phyloP scores from a whole-genome alignment of 164 flowering plant species.

The Aristolochia californica region DNA sequence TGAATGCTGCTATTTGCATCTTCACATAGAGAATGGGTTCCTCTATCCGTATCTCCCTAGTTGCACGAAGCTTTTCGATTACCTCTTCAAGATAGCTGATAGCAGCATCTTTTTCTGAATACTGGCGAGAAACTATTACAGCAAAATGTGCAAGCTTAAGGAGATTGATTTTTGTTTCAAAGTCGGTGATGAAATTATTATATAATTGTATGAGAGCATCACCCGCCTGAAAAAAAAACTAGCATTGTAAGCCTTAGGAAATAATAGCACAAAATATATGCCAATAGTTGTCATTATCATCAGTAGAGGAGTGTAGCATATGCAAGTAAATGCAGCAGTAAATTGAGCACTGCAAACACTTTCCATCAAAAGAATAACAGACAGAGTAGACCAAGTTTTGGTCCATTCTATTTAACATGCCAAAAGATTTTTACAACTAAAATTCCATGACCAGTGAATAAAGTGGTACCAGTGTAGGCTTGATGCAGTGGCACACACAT shows the following conservation, averaged over 20 bases:
- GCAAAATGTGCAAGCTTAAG: conserved; percentile 97
- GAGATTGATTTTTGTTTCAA: conserved; percentile 95
- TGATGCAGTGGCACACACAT: too few species aligned
- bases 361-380: too few species aligned
- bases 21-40: conserved; percentile 79
- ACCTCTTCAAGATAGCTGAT: conserved; percentile 74
- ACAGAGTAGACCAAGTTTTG: too few species aligned
- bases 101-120: conserved; percentile 79
- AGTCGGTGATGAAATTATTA: conserved; percentile 86
- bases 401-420: too few species aligned
- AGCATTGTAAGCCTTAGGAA: too few species aligned
- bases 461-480: too few species aligned
- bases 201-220: conserved; percentile 85
- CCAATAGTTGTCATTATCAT: neutral
- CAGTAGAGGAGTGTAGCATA: neutral
- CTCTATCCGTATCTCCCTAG: conserved; percentile 67
- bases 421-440: too few species aligned
- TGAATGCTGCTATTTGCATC: conserved; percentile 79
- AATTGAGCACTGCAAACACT: too few species aligned
- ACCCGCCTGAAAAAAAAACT: conserved; percentile 53
- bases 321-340: too few species aligned
- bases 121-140: conserved; percentile 82
- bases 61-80: conserved; percentile 67
- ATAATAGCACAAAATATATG: too few species aligned
- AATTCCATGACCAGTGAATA: too few species aligned